Evolutionary conservation across 768 basidiomycete species (phyloP).

Genomic region (Agrocybe praecox): DNA sequence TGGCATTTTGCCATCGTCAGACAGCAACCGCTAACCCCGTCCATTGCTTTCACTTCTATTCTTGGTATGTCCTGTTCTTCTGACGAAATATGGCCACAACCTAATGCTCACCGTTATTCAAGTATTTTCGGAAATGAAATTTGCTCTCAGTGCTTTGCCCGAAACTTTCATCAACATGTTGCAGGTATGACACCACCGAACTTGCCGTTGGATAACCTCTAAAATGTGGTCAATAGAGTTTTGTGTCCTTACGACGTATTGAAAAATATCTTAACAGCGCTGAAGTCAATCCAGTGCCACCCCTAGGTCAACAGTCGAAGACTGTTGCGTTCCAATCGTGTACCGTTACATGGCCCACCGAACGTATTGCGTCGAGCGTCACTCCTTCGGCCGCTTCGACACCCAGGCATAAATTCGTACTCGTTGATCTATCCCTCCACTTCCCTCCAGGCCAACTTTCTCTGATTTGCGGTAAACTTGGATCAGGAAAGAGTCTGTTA

Average conservation of each 20-base stretch:
- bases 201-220: not conserved
- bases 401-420: slow-evolving; percentile 76
- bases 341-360: slow-evolving; percentile 90
- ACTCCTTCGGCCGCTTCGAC: slow-evolving; percentile 63
- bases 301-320: slow-evolving; percentile 43
- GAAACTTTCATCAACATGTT: slow-evolving; percentile 91
- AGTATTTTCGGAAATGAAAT: slow-evolving; percentile 91
- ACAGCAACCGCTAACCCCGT: slow-evolving; percentile 71
- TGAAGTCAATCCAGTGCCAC: slow-evolving; percentile 52
- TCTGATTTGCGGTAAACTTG: slow-evolving; percentile 87
- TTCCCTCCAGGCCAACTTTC: slow-evolving; percentile 83
- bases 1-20: slow-evolving; percentile 78
- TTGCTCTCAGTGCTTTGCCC: slow-evolving; percentile 83
- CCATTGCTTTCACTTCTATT: slow-evolving; percentile 78
- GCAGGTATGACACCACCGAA: slow-evolving; percentile 47
- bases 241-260: slow-evolving; percentile 87
- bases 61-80: slow-evolving; percentile 40
- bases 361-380: slow-evolving; percentile 57
- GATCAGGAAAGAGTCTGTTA: slow-evolving; percentile 86
- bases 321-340: slow-evolving; percentile 79
- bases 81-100: slow-evolving; percentile 45
- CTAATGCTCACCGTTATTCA: slow-evolving; percentile 26
- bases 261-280: slow-evolving; percentile 82
- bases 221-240: slow-evolving; percentile 41
- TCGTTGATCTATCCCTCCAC: slow-evolving; percentile 74